These are phyloP conservation scores for Globisporangium perplexum DNA, from an alignment of 352 stramenopile genomes.

Conservation along the genomic window DNA sequence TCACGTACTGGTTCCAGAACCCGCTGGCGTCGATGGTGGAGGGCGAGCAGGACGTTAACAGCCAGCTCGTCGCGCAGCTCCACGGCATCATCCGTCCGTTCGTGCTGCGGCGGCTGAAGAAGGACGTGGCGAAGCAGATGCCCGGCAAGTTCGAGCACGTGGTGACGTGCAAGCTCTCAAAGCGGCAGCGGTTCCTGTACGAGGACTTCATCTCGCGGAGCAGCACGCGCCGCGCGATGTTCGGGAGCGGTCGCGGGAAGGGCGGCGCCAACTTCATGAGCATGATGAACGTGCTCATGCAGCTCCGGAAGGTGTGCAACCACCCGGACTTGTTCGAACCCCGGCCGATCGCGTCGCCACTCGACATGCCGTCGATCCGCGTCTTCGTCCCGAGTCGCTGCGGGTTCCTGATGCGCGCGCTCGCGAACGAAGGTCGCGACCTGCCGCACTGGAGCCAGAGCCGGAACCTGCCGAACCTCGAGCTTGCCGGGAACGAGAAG, in stretches of 20 bases:
- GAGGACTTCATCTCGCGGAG: constrained; percentile 98
- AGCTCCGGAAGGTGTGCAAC: constrained; percentile 97
- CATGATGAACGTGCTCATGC: constrained; percentile 99
- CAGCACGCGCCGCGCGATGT: constrained; percentile 90
- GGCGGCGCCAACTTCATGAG: constrained; percentile 88
- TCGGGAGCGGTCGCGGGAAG: constrained; percentile 63
- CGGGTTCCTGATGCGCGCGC: constrained; percentile 37
- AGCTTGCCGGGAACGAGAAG: constrained; percentile 28
- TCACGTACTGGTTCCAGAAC: constrained; percentile 98
- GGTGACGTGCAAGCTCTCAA: constrained; percentile 92
- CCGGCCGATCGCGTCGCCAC: constrained; percentile 94
- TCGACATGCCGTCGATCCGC: constrained; percentile 60
- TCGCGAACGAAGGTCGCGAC: constrained; percentile 25
- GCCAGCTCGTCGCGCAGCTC: constrained; percentile 91
- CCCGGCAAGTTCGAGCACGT: constrained; percentile 97
- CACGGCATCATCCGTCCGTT: constrained; percentile 98
- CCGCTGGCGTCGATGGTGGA: constrained; percentile 89
- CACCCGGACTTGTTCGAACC: constrained; percentile 98
- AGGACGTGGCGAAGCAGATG: constrained; percentile 97
- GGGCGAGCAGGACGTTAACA: constrained; percentile 60
- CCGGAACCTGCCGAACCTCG: constrained; percentile 36
- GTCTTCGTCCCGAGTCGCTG: constrained; percentile 29
- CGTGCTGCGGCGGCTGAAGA: constrained; percentile 95
- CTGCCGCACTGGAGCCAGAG: constrained; percentile 31
- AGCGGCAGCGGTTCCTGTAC: constrained; percentile 95